Percentiles rank a stretch among this genome's conserved stretches.
phyloP scores from a whole-genome alignment of 148 eudicot species.

The Fagopyrum esculentum region DNA sequence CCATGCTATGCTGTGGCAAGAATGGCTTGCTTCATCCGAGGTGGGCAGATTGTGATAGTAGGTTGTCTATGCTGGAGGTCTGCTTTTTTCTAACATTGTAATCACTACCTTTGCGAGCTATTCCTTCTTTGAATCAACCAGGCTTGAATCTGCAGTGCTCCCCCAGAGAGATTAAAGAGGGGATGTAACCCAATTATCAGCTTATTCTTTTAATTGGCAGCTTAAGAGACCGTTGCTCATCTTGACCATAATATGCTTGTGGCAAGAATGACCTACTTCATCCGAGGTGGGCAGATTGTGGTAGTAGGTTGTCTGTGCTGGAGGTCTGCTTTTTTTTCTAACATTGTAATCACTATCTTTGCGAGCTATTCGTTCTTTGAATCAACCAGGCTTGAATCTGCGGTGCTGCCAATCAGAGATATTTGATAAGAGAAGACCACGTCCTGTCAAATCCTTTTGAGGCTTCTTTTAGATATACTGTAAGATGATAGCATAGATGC shows the following conservation, averaged over 20 bases:
- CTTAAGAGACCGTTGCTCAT: neutral
- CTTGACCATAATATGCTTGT: neutral
- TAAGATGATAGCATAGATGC: neutral
- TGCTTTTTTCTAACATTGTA: neutral
- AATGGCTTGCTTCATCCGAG: neutral
- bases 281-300: neutral
- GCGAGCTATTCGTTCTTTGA: neutral
- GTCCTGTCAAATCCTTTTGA: neutral
- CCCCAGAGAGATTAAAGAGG: neutral
- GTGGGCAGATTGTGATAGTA: neutral
- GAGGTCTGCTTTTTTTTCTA: neutral
- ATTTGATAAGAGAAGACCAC: neutral
- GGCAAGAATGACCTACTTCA: neutral
- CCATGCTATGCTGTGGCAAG: neutral
- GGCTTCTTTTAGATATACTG: neutral
- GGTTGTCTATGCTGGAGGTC: neutral
- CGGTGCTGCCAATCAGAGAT: neutral
- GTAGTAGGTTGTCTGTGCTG: neutral
- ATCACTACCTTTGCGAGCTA: neutral
- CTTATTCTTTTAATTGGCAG: neutral
- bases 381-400: slow-evolving; percentile 3
- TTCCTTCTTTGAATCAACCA: neutral
- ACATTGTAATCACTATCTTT: no score
- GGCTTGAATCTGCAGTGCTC: neutral
- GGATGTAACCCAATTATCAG: neutral